A percentile compares a stretch with the other conserved stretches of the same genome.
phyloP scores from a whole-genome alignment of 1,139 yeast species.

The Yamadazyma taylorii region DNA sequence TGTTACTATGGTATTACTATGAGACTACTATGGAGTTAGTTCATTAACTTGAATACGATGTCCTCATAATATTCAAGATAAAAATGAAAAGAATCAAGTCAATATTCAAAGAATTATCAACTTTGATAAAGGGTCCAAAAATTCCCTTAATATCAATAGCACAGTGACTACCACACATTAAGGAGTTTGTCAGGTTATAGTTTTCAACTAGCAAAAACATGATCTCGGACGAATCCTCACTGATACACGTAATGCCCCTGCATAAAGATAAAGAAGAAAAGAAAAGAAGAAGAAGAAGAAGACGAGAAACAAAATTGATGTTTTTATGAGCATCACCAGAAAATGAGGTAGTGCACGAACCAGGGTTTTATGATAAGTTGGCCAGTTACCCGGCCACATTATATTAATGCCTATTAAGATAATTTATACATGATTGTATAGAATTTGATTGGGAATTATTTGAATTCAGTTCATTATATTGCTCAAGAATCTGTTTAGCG shows the following conservation, averaged over 20 bases:
- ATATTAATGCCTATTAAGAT: constrained; percentile 7
- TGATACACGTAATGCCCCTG: constrained; percentile 99
- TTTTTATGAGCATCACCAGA: background rate
- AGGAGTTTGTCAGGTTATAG: constrained; percentile 98
- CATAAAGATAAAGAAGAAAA: constrained; percentile 78
- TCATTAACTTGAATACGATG: constrained; percentile 18
- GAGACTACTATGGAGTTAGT: too few species aligned
- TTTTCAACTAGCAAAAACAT: constrained; percentile 99
- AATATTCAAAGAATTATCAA: constrained; percentile 38
- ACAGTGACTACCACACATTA: constrained; percentile 50
- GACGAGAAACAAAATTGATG: constrained; percentile 7
- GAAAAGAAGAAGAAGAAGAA: constrained; percentile 7
- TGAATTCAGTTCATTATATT: background rate
- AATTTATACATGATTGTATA: constrained; percentile 9
- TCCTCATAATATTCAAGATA: constrained; percentile 12
- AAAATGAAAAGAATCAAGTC: constrained; percentile 6
- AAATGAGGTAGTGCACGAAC: constrained; percentile 3
- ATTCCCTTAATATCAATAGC: constrained; percentile 59
- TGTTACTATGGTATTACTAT: too few species aligned
- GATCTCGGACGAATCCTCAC: constrained; percentile 99
- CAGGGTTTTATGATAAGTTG: too few species aligned
- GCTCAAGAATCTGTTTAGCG: background rate
- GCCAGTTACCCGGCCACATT: too few species aligned
- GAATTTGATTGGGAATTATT: background rate
- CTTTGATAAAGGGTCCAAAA: constrained; percentile 56